phyloP scores from a whole-genome alignment of 2,329 filamentous ascomycete genomes.

The Fusarium goolgardi region DNA sequence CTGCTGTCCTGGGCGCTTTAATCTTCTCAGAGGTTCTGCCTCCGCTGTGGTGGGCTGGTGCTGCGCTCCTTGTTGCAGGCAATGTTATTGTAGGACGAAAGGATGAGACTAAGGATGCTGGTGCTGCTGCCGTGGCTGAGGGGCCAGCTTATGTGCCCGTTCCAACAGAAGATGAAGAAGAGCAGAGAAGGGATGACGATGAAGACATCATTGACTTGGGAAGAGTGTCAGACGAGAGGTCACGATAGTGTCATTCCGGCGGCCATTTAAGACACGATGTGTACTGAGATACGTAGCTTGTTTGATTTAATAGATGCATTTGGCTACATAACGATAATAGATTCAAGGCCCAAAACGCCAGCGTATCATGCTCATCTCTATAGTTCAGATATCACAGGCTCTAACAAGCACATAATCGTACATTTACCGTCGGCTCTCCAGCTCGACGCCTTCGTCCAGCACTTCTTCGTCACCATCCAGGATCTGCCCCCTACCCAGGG shows the following conservation, averaged over 20 bases:
- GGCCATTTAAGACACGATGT: no score
- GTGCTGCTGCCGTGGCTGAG: conserved; percentile 38
- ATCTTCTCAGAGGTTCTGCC: conserved; percentile 80
- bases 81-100: conserved; percentile 82
- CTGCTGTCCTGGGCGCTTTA: conserved; percentile 74
- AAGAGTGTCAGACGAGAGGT: conserved; percentile 38
- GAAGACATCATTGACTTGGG: conserved; percentile 54
- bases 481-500: conserved; percentile 59
- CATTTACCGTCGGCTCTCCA: conserved; percentile 53
- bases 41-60: conserved; percentile 81
- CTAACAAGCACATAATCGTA: conserved; percentile 8
- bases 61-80: conserved; percentile 76
- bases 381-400: conserved; percentile 12
- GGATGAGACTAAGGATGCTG: conserved; percentile 61
- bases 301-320: neutral
- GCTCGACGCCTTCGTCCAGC: conserved; percentile 57
- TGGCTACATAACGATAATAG: conserved; percentile 18
- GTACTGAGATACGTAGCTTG: neutral
- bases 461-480: conserved; percentile 58
- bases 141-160: conserved; percentile 49
- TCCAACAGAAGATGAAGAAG: conserved; percentile 41
- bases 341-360: conserved; percentile 41
- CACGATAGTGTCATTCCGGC: conserved; percentile 13
- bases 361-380: conserved; percentile 37
- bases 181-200: conserved; percentile 47